Conservation (phyloP, 495 filamentous ascomycete genomes). For the Rhypophila decipiens region DNA sequence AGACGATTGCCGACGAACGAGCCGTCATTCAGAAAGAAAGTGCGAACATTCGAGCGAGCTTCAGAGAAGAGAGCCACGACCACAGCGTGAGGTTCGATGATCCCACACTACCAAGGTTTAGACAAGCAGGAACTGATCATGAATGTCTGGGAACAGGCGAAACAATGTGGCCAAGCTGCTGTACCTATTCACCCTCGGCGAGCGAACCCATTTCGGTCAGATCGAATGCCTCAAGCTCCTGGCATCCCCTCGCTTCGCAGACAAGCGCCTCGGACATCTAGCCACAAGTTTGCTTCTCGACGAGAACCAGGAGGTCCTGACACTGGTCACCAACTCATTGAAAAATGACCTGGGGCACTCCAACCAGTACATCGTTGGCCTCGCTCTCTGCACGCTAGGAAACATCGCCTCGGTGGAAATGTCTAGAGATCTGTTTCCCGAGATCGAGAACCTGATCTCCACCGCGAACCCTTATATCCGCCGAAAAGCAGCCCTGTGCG, state of each 20-base stretch:
- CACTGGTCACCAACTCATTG: conserved; percentile 92
- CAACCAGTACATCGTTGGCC: conserved; percentile 96
- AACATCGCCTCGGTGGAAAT: conserved; percentile 98
- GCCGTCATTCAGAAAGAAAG: conserved; percentile 98
- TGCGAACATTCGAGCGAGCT: conserved; percentile 92
- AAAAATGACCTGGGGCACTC: conserved; percentile 96
- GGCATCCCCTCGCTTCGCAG: conserved; percentile 93
- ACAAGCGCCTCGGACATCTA: conserved; percentile 93
- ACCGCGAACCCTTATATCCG: conserved; percentile 95
- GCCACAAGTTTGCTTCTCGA: conserved; percentile 94
- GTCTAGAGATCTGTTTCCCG: conserved; percentile 94
- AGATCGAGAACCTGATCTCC: conserved; percentile 84
- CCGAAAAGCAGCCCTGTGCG: conserved; percentile 95
- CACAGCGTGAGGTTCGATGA: conserved; percentile 80
- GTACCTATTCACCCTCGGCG: conserved; percentile 97
- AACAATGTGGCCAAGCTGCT: conserved; percentile 99
- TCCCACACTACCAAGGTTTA: too few relatives aligned
- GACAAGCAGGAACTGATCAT: too few relatives aligned
- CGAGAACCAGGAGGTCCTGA: conserved; percentile 97
- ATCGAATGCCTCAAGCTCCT: conserved; percentile 98
- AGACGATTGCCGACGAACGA: conserved; percentile 97
- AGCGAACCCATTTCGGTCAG: conserved; percentile 97
- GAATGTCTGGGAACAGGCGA: too few relatives aligned
- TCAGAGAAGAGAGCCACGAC: conserved; percentile 91
- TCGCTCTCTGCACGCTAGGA: conserved; percentile 89